phyloP scores from a whole-genome alignment of 106 monocot species.

The Phalaenopsis aphrodite region DNA sequence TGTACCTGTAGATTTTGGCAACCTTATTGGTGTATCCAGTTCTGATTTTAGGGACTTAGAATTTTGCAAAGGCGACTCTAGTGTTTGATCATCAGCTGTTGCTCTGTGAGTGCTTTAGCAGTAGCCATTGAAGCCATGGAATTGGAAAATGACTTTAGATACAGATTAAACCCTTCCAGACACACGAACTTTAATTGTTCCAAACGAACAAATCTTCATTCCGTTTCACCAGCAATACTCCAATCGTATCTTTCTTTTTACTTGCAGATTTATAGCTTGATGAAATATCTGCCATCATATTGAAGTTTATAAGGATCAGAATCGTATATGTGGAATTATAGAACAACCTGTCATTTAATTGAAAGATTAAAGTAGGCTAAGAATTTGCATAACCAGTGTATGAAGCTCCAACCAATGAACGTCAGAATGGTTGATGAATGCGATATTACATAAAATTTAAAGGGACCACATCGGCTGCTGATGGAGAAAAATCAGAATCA shows the following conservation, averaged over 20 bases:
- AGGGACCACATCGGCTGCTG: not conserved
- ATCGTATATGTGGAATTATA: not conserved
- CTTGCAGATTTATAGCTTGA: too few relatives aligned
- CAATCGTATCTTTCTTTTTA: too few relatives aligned
- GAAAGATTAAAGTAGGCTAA: not conserved
- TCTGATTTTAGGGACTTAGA: slow-evolving; percentile 19
- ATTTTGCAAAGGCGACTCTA: slow-evolving; percentile 13
- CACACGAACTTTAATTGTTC: not conserved
- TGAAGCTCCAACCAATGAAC: not conserved
- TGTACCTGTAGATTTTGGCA: slow-evolving; percentile 5
- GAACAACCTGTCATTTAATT: not conserved
- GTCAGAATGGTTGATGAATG: not conserved
- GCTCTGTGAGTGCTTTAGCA: slow-evolving; percentile 8
- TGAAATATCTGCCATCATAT: too few relatives aligned
- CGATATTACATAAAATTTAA: not conserved
- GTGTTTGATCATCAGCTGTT: slow-evolving; percentile 3
- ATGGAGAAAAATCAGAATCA: not conserved
- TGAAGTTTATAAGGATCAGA: not conserved
- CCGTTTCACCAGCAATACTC: too few relatives aligned
- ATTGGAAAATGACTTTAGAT: not conserved
- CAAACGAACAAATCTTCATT: not conserved
- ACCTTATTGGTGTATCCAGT: slow-evolving; percentile 1
- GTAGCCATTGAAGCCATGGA: slow-evolving; percentile 23
- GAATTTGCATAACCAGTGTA: not conserved
- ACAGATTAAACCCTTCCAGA: not conserved